phyloP scores from a whole-genome alignment of 2,329 filamentous ascomycete species.

The Colletotrichum caudatum region DNA sequence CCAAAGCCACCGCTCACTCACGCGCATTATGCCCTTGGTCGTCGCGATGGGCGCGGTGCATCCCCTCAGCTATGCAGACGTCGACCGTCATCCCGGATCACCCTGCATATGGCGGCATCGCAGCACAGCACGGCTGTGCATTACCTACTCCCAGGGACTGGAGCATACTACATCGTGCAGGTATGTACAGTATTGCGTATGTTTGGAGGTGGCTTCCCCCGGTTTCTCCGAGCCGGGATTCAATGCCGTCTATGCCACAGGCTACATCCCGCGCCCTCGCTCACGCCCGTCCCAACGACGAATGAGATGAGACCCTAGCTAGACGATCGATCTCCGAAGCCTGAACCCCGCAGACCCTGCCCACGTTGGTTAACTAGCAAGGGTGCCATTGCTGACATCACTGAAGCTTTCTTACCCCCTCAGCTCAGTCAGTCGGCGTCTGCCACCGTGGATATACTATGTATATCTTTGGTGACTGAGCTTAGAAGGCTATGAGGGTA shows the following conservation, averaged over 20 bases:
- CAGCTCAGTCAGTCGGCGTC: conserved; percentile 18
- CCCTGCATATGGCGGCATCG: conserved; percentile 10
- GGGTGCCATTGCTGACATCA: conserved; percentile 25
- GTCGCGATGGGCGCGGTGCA: neutral
- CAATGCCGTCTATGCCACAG: neutral
- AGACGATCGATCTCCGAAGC: conserved; percentile 2
- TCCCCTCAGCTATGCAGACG: conserved; percentile 4
- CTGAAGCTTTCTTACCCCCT: conserved; percentile 9
- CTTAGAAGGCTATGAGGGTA: conserved; percentile 8
- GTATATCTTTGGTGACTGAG: neutral
- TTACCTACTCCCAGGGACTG: conserved; percentile 2
- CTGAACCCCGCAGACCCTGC: conserved; percentile 13
- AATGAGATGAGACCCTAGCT: conserved; percentile 26
- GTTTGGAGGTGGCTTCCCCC: neutral
- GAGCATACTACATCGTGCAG: too few relatives aligned
- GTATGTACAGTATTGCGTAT: neutral
- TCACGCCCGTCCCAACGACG: conserved; percentile 14
- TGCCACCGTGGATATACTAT: too few relatives aligned
- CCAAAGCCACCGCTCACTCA: conserved; percentile 21
- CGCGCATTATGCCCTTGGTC: neutral
- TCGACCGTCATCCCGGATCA: conserved; percentile 9
- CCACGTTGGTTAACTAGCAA: conserved; percentile 10
- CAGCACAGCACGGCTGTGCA: conserved; percentile 15
- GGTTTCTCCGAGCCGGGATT: neutral
- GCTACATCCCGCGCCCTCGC: neutral